Percentiles rank a stretch among this genome's conserved stretches.
Conservation (phyloP, 805 yeast species). For the Candida takata region DNA sequence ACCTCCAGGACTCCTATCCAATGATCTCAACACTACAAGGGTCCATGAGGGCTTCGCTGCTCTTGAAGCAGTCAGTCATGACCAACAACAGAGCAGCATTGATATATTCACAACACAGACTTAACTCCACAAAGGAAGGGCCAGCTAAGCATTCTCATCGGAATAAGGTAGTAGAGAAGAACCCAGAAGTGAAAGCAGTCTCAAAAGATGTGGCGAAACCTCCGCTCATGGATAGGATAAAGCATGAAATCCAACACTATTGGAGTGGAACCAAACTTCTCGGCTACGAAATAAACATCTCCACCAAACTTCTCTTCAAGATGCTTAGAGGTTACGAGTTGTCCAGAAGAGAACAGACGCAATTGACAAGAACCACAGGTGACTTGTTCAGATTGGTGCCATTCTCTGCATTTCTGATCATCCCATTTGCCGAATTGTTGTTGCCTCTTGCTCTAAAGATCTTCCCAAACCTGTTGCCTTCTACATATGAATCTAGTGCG, state of each 20-base stretch:
- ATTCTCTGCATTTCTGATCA: conserved; percentile 79
- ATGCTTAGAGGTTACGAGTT: conserved; percentile 86
- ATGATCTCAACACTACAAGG: conserved; percentile 1
- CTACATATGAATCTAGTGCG: conserved; percentile 71
- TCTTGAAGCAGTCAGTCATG: not conserved
- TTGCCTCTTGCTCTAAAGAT: conserved; percentile 83
- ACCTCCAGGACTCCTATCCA: not conserved
- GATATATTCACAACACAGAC: not conserved
- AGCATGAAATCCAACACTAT: conserved; percentile 84
- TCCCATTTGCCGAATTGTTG: conserved; percentile 91
- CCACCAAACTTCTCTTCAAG: conserved; percentile 73
- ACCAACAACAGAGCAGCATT: conserved; percentile 2
- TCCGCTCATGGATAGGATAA: conserved; percentile 74
- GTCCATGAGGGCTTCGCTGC: not conserved
- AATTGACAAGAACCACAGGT: conserved; percentile 76
- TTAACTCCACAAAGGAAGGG: no score
- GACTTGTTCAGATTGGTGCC: conserved; percentile 89
- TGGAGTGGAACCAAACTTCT: conserved; percentile 94
- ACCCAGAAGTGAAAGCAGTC: not conserved
- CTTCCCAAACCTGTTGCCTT: conserved; percentile 93
- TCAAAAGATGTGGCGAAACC: conserved; percentile 32
- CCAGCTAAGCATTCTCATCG: no score
- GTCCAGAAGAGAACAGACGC: conserved; percentile 83
- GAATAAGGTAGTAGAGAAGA: not conserved
- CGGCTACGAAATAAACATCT: conserved; percentile 83